These are phyloP conservation scores for Candida ascalaphidarum DNA, from an alignment of 805 yeast genomes.

Conservation along the genomic window DNA sequence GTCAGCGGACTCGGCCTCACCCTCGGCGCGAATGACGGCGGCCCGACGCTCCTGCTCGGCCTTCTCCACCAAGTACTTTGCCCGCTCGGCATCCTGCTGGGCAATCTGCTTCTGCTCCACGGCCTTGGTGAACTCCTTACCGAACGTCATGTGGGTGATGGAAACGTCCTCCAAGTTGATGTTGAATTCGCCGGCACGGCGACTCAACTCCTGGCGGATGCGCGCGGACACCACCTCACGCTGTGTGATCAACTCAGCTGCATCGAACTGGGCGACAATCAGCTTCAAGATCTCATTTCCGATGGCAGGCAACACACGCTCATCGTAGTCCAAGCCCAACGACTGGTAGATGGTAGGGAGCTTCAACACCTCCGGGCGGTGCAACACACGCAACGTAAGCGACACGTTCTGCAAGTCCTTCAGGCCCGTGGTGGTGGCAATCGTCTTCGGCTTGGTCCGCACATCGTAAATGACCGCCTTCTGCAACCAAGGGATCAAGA, in stretches of 20 bases:
- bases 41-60: constrained; percentile 98
- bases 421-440: constrained; percentile 92
- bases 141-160: constrained; percentile 96
- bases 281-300: constrained; percentile 87
- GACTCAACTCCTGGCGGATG: constrained; percentile 77
- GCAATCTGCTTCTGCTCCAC: constrained; percentile 99
- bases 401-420: constrained; percentile 96
- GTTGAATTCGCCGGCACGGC: constrained; percentile 81
- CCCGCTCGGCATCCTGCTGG: constrained; percentile 98
- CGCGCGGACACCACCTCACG: constrained; percentile 89
- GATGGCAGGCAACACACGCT: constrained; percentile 85
- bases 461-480: constrained; percentile 86
- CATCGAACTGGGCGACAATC: constrained; percentile 90
- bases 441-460: constrained; percentile 89
- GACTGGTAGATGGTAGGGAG: constrained; percentile 86
- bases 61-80: constrained; percentile 78
- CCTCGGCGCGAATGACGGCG: constrained; percentile 92
- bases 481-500: constrained; percentile 93
- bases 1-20: constrained; percentile 98
- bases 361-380: constrained; percentile 80
- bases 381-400: constrained; percentile 84
- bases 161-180: constrained; percentile 94
- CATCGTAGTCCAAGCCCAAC: constrained; percentile 91
- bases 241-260: constrained; percentile 94
- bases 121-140: constrained; percentile 93